Evolutionary conservation across 495 filamentous ascomycete genomes (phyloP).

Genomic region (Letharia columbiana): DNA sequence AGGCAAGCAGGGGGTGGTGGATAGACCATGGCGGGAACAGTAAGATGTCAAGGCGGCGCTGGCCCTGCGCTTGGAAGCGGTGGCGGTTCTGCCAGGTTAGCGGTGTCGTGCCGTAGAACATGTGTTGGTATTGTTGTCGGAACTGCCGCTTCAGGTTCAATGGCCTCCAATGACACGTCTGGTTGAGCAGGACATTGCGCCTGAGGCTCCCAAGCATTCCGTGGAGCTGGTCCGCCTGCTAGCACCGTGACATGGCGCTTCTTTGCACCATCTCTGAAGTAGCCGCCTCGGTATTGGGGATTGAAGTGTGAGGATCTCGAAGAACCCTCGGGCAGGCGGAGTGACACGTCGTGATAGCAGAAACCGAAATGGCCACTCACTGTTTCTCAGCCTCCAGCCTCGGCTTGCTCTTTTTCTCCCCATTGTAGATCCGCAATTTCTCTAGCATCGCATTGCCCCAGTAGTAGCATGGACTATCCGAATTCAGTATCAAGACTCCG

Average conservation of each 20-base stretch:
- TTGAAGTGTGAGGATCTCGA: background rate
- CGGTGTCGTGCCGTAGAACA: background rate
- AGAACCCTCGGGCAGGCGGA: background rate
- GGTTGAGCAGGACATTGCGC: background rate
- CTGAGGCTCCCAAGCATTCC: background rate
- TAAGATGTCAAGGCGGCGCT: background rate
- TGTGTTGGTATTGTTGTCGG: background rate
- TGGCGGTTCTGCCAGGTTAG: background rate
- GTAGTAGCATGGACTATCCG: slow-evolving; percentile 21
- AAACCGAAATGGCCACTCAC: slow-evolving; percentile 12
- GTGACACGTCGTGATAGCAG: background rate
- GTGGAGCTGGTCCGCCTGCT: slow-evolving; percentile 1
- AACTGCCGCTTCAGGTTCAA: background rate
- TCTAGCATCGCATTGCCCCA: slow-evolving; percentile 22
- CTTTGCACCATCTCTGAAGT: background rate
- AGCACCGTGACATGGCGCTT: background rate
- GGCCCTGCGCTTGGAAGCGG: background rate
- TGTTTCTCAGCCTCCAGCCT: slow-evolving; percentile 20
- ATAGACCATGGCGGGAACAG: background rate
- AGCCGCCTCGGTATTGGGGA: background rate
- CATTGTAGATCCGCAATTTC: slow-evolving; percentile 21
- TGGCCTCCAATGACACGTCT: background rate
- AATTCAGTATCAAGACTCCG: too few relatives aligned
- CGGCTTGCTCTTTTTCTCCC: slow-evolving; percentile 24
- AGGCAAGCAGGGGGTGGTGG: background rate